phyloP scores from a whole-genome alignment of 2,329 filamentous ascomycete genomes.

The Penicillium sp. region DNA sequence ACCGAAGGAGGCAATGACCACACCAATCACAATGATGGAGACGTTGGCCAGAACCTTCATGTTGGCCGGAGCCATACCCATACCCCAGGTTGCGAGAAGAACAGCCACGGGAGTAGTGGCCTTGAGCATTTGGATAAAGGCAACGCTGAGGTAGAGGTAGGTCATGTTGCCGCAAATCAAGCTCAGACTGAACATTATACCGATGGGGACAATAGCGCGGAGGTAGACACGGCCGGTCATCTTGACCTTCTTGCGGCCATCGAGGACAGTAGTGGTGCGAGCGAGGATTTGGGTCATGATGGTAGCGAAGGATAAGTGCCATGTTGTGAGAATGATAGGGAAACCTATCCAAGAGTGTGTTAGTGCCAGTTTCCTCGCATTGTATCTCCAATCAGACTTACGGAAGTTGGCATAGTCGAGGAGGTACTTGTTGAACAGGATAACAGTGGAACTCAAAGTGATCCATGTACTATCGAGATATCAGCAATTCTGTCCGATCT shows the following conservation, averaged over 20 bases:
- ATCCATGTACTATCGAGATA: constrained; percentile 74
- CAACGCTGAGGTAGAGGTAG: constrained; percentile 91
- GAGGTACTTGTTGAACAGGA: constrained; percentile 99
- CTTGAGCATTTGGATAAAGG: constrained; percentile 84
- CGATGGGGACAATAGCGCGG: constrained; percentile 86
- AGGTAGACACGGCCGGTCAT: constrained; percentile 95
- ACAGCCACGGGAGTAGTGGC: constrained; percentile 94
- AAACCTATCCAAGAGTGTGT: constrained; percentile 39
- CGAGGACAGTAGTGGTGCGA: constrained; percentile 82
- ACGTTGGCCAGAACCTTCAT: constrained; percentile 88
- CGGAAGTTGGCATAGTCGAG: constrained; percentile 81
- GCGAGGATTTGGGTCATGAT: constrained; percentile 92
- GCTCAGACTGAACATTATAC: constrained; percentile 91
- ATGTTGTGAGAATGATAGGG: constrained; percentile 78
- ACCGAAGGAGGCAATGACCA: constrained; percentile 89
- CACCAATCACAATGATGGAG: constrained; percentile 89
- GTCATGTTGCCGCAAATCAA: constrained; percentile 96
- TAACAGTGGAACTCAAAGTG: constrained; percentile 84
- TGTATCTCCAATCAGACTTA: constrained; percentile 47
- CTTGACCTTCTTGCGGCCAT: constrained; percentile 92
- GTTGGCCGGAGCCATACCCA: constrained; percentile 81
- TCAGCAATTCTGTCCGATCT: constrained; percentile 16
- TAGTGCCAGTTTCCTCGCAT: background rate
- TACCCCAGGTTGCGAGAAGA: constrained; percentile 81
- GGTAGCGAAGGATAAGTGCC: constrained; percentile 90